phyloP scores from a whole-genome alignment of 306 rosid species.

The Macrotyloma uniflorum region DNA sequence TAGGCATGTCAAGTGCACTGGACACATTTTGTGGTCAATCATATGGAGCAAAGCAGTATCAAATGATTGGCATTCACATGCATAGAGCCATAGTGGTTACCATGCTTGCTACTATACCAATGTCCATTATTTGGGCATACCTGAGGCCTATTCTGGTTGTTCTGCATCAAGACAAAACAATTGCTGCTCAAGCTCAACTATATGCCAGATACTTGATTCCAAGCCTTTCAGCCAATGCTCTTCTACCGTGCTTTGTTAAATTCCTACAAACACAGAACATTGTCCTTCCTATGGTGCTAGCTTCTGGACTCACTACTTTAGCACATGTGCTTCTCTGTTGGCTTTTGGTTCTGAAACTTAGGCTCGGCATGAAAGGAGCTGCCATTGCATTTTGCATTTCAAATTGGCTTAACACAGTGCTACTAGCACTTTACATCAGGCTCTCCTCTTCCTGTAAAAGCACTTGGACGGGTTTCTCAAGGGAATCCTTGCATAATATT shows the following conservation, averaged over 20 bases:
- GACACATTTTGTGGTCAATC: conserved; percentile 46
- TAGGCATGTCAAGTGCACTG: conserved; percentile 43
- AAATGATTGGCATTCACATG: conserved; percentile 42
- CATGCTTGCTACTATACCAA: conserved; percentile 21
- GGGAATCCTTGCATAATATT: conserved; percentile 48
- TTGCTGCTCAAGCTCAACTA: conserved; percentile 54
- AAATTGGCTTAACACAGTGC: conserved; percentile 57
- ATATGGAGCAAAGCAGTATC: conserved; percentile 40
- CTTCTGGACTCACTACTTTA: conserved; percentile 39
- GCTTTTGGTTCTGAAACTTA: conserved; percentile 51
- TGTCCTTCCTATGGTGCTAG: conserved; percentile 62
- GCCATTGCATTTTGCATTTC: conserved; percentile 62
- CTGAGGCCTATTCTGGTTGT: conserved; percentile 7
- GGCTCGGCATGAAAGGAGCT: conserved; percentile 60
- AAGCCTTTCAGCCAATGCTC: conserved; percentile 55
- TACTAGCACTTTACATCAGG: conserved; percentile 48
- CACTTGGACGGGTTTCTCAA: conserved; percentile 64
- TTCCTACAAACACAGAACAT: conserved; percentile 66
- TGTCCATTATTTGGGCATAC: conserved; percentile 34
- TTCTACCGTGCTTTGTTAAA: conserved; percentile 55
- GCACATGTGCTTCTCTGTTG: conserved; percentile 57
- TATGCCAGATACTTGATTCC: conserved; percentile 60
- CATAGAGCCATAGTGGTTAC: conserved; percentile 33
- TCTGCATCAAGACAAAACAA: conserved; percentile 26
- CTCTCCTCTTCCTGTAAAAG: conserved; percentile 54